Percentiles rank a stretch among this genome's conserved stretches.
Evolutionary conservation across 2,329 filamentous ascomycete genomes (phyloP).

Genomic region (Pseudodiploospora longispora): DNA sequence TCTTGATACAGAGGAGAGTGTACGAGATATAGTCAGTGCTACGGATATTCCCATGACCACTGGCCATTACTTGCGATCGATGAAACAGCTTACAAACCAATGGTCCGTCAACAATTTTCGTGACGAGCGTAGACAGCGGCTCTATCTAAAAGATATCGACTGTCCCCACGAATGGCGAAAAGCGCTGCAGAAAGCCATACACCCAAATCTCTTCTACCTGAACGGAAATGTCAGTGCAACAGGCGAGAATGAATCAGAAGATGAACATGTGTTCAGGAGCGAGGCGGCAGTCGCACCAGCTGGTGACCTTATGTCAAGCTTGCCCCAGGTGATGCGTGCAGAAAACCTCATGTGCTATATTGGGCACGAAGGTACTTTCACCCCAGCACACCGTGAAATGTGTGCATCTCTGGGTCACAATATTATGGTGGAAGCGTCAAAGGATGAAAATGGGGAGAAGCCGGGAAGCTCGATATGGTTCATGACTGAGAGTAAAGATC

Average conservation of each 20-base stretch:
- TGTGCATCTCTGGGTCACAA: constrained; percentile 94
- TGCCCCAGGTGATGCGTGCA: constrained; percentile 80
- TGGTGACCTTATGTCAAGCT: constrained; percentile 90
- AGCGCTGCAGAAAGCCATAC: constrained; percentile 68
- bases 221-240: constrained; percentile 61
- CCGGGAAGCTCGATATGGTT: constrained; percentile 94
- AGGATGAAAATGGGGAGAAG: constrained; percentile 63
- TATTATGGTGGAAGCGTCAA: constrained; percentile 92
- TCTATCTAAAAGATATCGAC: constrained; percentile 97
- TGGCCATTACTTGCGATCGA: constrained; percentile 81
- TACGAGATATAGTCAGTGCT: constrained; percentile 69
- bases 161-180: constrained; percentile 83
- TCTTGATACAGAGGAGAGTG: constrained; percentile 59
- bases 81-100: constrained; percentile 76
- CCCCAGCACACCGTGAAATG: constrained; percentile 93
- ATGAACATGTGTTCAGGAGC: constrained; percentile 34
- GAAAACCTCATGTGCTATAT: constrained; percentile 98
- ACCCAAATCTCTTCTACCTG: constrained; percentile 78
- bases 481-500: constrained; percentile 94
- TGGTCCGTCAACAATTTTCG: constrained; percentile 69
- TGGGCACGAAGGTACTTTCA: constrained; percentile 95
- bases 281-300: constrained; percentile 59
- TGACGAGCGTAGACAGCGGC: constrained; percentile 70
- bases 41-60: constrained; percentile 76
- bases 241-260: constrained; percentile 24